These are phyloP conservation scores for Serendipita sp. DNA, from an alignment of 768 basidiomycete species.

Conservation along the genomic window DNA sequence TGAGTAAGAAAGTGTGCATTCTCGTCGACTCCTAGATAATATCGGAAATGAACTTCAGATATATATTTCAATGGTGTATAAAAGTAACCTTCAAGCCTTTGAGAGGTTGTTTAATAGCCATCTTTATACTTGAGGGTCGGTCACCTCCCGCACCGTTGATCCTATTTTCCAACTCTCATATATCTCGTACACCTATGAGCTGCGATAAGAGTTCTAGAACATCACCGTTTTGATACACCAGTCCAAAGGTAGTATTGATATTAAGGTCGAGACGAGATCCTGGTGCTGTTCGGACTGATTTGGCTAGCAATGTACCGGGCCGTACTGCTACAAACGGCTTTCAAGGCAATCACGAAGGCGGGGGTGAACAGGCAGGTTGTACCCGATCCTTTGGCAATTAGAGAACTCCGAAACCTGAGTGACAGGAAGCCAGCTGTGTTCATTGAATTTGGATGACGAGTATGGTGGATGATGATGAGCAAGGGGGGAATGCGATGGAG, in stretches of 20 bases:
- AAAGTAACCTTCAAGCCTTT: not conserved
- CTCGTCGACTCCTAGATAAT: not conserved
- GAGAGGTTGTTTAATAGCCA: not conserved
- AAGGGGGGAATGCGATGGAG: too few relatives aligned
- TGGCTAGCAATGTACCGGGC: slow-evolving; percentile 10
- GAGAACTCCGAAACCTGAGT: not conserved
- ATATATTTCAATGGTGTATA: not conserved
- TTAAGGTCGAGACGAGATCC: not conserved
- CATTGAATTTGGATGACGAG: too few relatives aligned
- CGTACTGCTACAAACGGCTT: too few relatives aligned
- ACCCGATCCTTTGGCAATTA: not conserved
- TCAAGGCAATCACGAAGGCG: too few relatives aligned
- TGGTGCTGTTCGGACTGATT: slow-evolving; percentile 12
- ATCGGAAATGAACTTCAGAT: not conserved
- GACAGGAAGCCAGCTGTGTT: too few relatives aligned
- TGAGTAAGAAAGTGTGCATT: not conserved
- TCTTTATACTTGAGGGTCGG: not conserved
- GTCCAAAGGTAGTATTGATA: not conserved
- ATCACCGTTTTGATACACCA: not conserved
- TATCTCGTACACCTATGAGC: too few relatives aligned
- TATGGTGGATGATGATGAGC: too few relatives aligned
- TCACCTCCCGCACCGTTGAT: too few relatives aligned
- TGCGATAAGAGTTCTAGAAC: too few relatives aligned
- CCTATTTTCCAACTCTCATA: too few relatives aligned
- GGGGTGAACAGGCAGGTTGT: too few relatives aligned